A percentile compares a stretch with the other conserved stretches of the same genome.
Evolutionary conservation across 2,329 filamentous ascomycete species (phyloP).

Genomic region (Tothia fuscella): DNA sequence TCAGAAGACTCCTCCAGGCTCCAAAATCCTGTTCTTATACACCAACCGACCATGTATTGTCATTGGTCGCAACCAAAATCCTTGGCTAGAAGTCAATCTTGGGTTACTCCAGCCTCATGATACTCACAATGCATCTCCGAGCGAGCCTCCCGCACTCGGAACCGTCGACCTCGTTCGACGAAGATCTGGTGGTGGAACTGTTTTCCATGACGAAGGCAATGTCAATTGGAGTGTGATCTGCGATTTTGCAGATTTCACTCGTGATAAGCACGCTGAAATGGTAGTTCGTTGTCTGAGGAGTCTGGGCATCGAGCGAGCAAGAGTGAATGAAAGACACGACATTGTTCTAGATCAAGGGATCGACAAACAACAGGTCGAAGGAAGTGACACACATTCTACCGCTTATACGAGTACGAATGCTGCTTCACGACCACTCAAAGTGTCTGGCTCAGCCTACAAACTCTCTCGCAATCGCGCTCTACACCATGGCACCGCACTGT

Average conservation of each 20-base stretch:
- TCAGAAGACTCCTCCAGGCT: slow-evolving; percentile 56
- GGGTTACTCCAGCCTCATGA: slow-evolving; percentile 29
- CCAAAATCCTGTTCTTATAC: slow-evolving; percentile 76
- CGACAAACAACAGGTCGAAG: slow-evolving; percentile 18
- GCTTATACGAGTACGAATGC: slow-evolving; percentile 27
- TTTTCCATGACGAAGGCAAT: slow-evolving; percentile 89
- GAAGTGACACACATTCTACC: slow-evolving; percentile 32
- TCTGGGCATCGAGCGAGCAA: slow-evolving; percentile 46
- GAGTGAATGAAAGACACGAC: slow-evolving; percentile 85
- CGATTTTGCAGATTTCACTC: slow-evolving; percentile 62
- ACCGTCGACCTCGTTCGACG: slow-evolving; percentile 60
- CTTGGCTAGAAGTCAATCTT: slow-evolving; percentile 84
- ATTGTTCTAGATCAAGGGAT: slow-evolving; percentile 59
- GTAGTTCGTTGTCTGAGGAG: slow-evolving; percentile 67
- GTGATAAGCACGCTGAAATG: slow-evolving; percentile 85
- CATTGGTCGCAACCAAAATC: slow-evolving; percentile 94
- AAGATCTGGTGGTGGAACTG: slow-evolving; percentile 78
- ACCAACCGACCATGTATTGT: slow-evolving; percentile 78
- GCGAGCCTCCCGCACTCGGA: slow-evolving; percentile 22
- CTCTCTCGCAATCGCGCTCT: slow-evolving; percentile 68
- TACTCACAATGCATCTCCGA: slow-evolving; percentile 23
- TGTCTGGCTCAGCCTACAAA: slow-evolving; percentile 93
- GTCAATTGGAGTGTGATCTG: slow-evolving; percentile 91
- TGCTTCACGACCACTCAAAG: slow-evolving; percentile 45
- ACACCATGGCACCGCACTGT: slow-evolving; percentile 85